These are phyloP conservation scores for Jamesozyma jinghongensis DNA, from an alignment of 805 yeast species.

Conservation along the genomic window DNA sequence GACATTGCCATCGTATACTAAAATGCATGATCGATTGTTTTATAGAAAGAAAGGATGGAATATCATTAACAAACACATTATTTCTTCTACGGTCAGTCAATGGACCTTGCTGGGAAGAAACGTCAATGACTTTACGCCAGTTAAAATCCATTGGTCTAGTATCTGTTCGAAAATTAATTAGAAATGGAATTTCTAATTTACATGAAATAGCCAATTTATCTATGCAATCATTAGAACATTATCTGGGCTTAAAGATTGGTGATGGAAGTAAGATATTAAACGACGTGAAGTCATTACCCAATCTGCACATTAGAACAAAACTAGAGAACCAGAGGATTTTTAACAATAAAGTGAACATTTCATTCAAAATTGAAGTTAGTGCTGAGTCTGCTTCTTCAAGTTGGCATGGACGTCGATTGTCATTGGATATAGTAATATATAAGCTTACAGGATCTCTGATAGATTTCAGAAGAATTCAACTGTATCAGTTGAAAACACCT, in stretches of 20 bases:
- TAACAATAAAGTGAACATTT: conserved; percentile 6
- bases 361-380: conserved; percentile 19
- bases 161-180: conserved; percentile 32
- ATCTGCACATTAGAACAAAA: conserved; percentile 20
- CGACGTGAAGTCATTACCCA: conserved; percentile 33
- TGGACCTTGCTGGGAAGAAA: conserved; percentile 45
- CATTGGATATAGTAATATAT: conserved; percentile 27
- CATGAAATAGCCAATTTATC: conserved; percentile 26
- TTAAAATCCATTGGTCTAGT: conserved; percentile 39
- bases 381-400: conserved; percentile 11
- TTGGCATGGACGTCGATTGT: conserved; percentile 32
- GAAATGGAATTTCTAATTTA: conserved; percentile 30
- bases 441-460: conserved; percentile 31
- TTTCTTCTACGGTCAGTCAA: conserved; percentile 33
- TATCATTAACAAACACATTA: conserved; percentile 34
- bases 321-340: conserved; percentile 9
- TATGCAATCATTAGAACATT: conserved; percentile 33
- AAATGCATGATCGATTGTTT: conserved; percentile 39
- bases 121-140: conserved; percentile 38
- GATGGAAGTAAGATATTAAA: conserved; percentile 32
- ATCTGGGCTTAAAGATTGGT: conserved; percentile 35
- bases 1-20: conserved; percentile 35
- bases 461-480: conserved; percentile 37
- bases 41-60: conserved; percentile 34
- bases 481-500: conserved; percentile 18